phyloP scores from a whole-genome alignment of 2,329 filamentous ascomycete species.

The Triangularia verruculosa region DNA sequence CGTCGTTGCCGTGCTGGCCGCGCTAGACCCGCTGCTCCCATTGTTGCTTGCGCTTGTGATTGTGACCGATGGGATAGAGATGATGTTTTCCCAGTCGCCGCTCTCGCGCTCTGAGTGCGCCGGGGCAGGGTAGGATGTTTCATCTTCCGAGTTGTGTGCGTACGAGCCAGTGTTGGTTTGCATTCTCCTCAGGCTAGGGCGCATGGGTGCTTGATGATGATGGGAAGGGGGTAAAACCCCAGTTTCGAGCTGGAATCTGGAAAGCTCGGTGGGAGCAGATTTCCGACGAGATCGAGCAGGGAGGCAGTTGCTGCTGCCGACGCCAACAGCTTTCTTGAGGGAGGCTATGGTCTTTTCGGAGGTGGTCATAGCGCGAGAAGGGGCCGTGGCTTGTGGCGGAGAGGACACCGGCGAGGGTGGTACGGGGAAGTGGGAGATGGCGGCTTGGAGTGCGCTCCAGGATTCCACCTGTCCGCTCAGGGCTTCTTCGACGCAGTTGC shows the following conservation, averaged over 20 bases:
- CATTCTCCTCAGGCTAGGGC: not conserved
- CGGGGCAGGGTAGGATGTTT: not conserved
- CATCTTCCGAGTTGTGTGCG: constrained; percentile 17
- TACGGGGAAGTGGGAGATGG: constrained; percentile 30
- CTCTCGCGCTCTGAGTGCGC: constrained; percentile 30
- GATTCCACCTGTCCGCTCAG: constrained; percentile 57
- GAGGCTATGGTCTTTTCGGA: not conserved
- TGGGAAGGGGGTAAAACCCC: not conserved
- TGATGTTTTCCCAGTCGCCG: constrained; percentile 39
- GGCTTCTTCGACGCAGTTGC: constrained; percentile 58
- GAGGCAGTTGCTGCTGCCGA: constrained; percentile 1
- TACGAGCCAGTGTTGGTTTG: constrained; percentile 11
- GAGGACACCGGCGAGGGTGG: not conserved
- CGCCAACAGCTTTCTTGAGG: constrained; percentile 4
- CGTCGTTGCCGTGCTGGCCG: not conserved
- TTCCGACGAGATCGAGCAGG: constrained; percentile 23
- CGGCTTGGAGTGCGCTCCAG: constrained; percentile 55
- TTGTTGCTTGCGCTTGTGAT: not conserved
- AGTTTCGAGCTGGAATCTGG: constrained; percentile 18
- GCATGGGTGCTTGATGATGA: not conserved
- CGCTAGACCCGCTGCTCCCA: constrained; percentile 5
- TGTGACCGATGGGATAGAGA: constrained; percentile 19
- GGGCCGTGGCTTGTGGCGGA: not conserved
- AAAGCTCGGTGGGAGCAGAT: constrained; percentile 28
- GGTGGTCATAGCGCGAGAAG: not conserved